Base-by-base conservation (phyloP, 768 basidiomycete species). In the Lanmaoa pseudosensibilis region DNA sequence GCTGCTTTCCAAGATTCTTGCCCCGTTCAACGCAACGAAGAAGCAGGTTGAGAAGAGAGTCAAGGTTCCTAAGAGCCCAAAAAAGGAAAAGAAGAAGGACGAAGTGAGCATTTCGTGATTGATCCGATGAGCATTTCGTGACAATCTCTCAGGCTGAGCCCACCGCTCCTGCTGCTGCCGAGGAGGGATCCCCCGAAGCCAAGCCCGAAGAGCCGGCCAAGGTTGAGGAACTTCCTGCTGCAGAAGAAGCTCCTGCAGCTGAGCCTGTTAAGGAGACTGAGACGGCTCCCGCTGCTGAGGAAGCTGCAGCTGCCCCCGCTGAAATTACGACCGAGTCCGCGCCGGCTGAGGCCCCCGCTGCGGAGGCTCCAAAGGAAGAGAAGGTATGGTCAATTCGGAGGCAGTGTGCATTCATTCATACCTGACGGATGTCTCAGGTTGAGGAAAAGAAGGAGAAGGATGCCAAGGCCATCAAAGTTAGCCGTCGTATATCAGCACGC, bases 61-160 rank as follows among this genome's bases (percentile, higher is more conserved):
- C 72, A 80, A 75, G 60, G 79, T 78, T 66, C 81, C 86, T 69
- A 90, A 83, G 83, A 87, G 84, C 73, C 84, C 86, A 36, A 90
- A 88, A 81, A 88, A 88, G 76, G 83, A 86, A 71, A 88, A 89
- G 78, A 89, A 88, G 80, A 87, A 88, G 77, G 84, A 87, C 13
- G 84, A 84, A 77, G 84, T 83, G 56, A 53, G 74, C 68, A n/a
- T 44, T 41, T 25, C 44, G 9, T 45, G 39, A 39, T 54, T 54
- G 45, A 41, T 54, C 36, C 21, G 2, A 51, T 40, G 7, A 33
- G 41, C 10, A 5, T 32, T n/a, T 52, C 3, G n/a, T 59, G 36
- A 50, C 38, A n/a, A 10, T 32, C 50, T 51, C 45, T 40, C 25
- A 73, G 73, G 47, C 54, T 56, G 77, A 76, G 49, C 63, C 72